Evolutionary conservation across 768 basidiomycete genomes (phyloP).

Genomic region (Phylloporus sp.): DNA sequence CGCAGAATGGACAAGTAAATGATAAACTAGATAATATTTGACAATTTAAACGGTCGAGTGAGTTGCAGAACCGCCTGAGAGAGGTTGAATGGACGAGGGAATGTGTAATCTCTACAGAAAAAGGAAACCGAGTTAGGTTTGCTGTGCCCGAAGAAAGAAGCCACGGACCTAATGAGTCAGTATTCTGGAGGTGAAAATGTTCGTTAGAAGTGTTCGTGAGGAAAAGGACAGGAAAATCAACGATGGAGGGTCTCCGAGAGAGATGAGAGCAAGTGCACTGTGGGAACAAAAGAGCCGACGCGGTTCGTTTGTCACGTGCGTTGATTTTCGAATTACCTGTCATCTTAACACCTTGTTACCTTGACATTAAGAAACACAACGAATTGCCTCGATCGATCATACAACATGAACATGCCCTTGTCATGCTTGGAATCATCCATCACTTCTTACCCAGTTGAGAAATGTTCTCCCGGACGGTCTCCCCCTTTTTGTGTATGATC

Average conservation of each 20-base stretch:
- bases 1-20: conserved; percentile 3
- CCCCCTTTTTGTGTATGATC: conserved; percentile 14
- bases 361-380: not conserved
- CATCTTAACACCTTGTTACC: too few relatives aligned
- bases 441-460: conserved; percentile 17
- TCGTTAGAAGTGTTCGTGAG: conserved; percentile 17
- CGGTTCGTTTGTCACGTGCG: conserved; percentile 34
- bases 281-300: conserved; percentile 21
- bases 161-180: conserved; percentile 14
- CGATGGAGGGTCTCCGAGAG: conserved; percentile 9
- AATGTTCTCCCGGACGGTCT: conserved; percentile 22
- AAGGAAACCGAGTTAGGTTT: not conserved
- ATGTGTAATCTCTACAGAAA: conserved; percentile 23
- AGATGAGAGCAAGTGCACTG: conserved; percentile 5
- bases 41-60: not conserved
- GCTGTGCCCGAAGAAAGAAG: not conserved
- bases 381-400: not conserved
- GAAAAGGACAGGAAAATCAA: conserved; percentile 1
- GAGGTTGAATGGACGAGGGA: conserved; percentile 16
- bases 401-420: not conserved
- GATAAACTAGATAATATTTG: not conserved
- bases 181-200: conserved; percentile 3
- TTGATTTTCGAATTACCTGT: too few relatives aligned
- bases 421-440: not conserved
- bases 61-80: conserved; percentile 1